Evolutionary conservation across 2,329 filamentous ascomycete species (phyloP), one percentile per base, ranked within the genome.

Genomic region (Aspergillus amoenus): DNA sequence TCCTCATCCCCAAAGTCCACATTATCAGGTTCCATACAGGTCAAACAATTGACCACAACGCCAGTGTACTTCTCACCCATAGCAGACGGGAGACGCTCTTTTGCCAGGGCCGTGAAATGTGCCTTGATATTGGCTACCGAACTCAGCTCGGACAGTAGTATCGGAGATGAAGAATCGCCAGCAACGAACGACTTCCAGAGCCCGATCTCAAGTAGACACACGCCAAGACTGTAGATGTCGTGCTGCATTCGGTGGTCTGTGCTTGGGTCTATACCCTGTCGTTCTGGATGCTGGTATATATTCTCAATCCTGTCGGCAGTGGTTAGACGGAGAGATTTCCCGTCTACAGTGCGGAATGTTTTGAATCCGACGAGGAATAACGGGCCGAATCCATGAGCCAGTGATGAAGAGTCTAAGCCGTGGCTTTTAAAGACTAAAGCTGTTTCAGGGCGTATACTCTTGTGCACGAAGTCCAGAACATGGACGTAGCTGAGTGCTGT

Each of bases 141-240:
- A 9, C 27, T 30, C 1, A 30, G 3, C 27, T 30, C 27, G 4
- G 27, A 30, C 27, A 11, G 9, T 30, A 30, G 27, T 30, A 30
- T 30, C 9, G 27, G 9, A 8, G 27, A 30, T 30, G 9, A 11
- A 11, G 9, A 30, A 30, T 50, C n/a, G 15, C 13, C 9, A 1
- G 15, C 18, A 8, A 54, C 39, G n/a, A 57, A 49, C 5, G 50
- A 57, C 9, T 13, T 18, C 52, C 59, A 73, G 0, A 84, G 59
- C 0, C 80, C 81, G 18, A 84, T 75, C 64, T 85, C 82, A 0
- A 85, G 66, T 0, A 85, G 71, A 55, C 78, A 81, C 0, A 84
- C 79, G 0, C 82, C 82, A 0, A 84, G 71, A 47, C 80, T 82
- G 66, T 84, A 84, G 11, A 84, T 80, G 57, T 84, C 81, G 60